phyloP scores from a whole-genome alignment of 1,284 basidiomycete species.

The Ustilago trichophora region DNA sequence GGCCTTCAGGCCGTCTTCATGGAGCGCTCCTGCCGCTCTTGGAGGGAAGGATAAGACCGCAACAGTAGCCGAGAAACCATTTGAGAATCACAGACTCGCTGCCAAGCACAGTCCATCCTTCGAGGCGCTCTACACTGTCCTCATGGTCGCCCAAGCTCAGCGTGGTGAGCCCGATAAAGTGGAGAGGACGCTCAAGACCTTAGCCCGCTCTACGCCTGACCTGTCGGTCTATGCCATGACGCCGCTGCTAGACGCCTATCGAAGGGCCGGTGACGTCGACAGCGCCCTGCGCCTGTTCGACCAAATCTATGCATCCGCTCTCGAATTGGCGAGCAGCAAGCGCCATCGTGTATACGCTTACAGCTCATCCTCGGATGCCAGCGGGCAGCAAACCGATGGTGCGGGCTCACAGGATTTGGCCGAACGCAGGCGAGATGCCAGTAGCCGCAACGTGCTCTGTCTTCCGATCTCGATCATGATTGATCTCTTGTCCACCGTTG shows the following conservation, averaged over 20 bases:
- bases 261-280: slow-evolving; percentile 73
- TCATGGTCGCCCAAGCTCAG: slow-evolving; percentile 73
- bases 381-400: background rate
- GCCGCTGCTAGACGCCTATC: slow-evolving; percentile 79
- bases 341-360: slow-evolving; percentile 36
- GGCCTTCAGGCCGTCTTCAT: slow-evolving; percentile 7
- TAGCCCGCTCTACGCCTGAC: slow-evolving; percentile 71
- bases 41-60: background rate
- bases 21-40: slow-evolving; percentile 1
- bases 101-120: slow-evolving; percentile 33
- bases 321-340: slow-evolving; percentile 38
- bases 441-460: slow-evolving; percentile 73
- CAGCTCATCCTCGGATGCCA: background rate
- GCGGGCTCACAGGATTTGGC: background rate
- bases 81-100: background rate
- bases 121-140: slow-evolving; percentile 72
- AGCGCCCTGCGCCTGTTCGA: slow-evolving; percentile 77
- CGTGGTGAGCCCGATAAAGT: slow-evolving; percentile 71
- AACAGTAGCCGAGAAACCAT: background rate
- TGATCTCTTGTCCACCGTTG: slow-evolving; percentile 69
- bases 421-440: slow-evolving; percentile 25
- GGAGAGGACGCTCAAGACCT: slow-evolving; percentile 72
- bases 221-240: slow-evolving; percentile 75
- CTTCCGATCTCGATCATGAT: slow-evolving; percentile 86
- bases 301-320: slow-evolving; percentile 73